Evolutionary conservation across 192 early-diverging fungal species (phyloP).

Genomic region (Backusella tarrabulga): DNA sequence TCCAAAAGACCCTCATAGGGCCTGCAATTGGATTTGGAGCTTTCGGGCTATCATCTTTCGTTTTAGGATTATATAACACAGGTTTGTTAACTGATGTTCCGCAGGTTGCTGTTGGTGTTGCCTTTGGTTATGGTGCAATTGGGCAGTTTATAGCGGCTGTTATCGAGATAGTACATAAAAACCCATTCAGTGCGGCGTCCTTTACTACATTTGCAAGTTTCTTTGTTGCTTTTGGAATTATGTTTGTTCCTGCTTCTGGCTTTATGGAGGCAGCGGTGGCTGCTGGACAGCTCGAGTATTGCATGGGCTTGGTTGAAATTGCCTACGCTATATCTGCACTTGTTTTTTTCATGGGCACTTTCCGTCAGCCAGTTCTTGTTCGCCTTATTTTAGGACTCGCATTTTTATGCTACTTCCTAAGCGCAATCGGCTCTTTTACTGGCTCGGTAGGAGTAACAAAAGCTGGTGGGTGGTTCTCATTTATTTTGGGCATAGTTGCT

Average conservation of each 20-base stretch:
- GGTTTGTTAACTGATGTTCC: conserved; percentile 11
- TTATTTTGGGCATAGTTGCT: conserved; percentile 16
- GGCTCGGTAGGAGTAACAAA: not conserved
- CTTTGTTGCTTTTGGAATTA: conserved; percentile 24
- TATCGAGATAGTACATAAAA: conserved; percentile 15
- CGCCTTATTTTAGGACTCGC: conserved; percentile 10
- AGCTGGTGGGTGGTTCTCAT: conserved; percentile 23
- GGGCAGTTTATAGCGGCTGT: conserved; percentile 19
- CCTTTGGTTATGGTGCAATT: conserved; percentile 18
- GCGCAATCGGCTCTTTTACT: not conserved
- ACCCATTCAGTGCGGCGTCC: conserved; percentile 21
- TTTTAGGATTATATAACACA: conserved; percentile 21
- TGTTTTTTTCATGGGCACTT: conserved; percentile 24
- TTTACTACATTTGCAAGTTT: conserved; percentile 23
- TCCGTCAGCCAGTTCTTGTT: conserved; percentile 17
- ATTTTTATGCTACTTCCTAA: conserved; percentile 18
- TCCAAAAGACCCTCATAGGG: not conserved
- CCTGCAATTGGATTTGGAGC: conserved; percentile 23
- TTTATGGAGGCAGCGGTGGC: not conserved
- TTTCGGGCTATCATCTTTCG: conserved; percentile 19
- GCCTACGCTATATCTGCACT: conserved; percentile 17
- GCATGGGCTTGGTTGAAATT: conserved; percentile 8
- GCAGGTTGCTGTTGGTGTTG: conserved; percentile 23
- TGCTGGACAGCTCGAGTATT: not conserved
- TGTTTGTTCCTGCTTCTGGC: conserved; percentile 20